Evolutionary conservation across 352 stramenopile genomes (phyloP), one percentile per base, ranked within the genome.

Genomic region (Pilasporangium apinafurcum): DNA sequence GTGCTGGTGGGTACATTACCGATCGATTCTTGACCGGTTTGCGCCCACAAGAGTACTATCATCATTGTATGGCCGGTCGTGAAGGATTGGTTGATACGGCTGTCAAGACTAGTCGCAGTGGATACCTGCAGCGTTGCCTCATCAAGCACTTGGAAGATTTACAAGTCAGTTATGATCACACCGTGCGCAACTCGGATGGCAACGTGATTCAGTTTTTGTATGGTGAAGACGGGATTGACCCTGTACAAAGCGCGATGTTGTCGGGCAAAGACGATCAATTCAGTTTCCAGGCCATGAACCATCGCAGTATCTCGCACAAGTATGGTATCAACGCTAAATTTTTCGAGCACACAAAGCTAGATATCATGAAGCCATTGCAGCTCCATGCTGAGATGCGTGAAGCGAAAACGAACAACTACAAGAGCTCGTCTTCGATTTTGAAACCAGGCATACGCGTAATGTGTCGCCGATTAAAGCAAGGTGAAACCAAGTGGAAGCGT

Each of bases 61-160:
- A 99, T 64, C 97, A 99, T 83, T 99, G 96, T 70, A 99, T 99
- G 97, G 96, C 96, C 51, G 97, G 97, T 13, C 81, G 97, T 55
- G 97, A 99, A 79, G 97, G 97, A 64, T 66, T 98, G 27, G 92
- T 98, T 21, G 94, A 98, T 68, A 99, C 97, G 25, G 97, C 97
- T 40, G 97, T 99, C n/a, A 99, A 99, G 77, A 99, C 97, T 4
- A 98, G 91, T 51, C 88, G 96, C 30, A 99, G 95, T 59, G 97
- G 97, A 38, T 99, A 99, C 62, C 71, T 99, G 13, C 97, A 99
- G 73, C 83, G 97, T 43, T 99, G 97, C 79, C 64, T 99, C 25
- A 88, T 99, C 27, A 99, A 99, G 75, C 94, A 98, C 62, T 68
- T 99, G 38, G 97, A 99, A 56, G 95, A 99, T 42, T 57, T 99